phyloP scores from a whole-genome alignment of 306 rosid species.

The Crataegus laevigata region DNA sequence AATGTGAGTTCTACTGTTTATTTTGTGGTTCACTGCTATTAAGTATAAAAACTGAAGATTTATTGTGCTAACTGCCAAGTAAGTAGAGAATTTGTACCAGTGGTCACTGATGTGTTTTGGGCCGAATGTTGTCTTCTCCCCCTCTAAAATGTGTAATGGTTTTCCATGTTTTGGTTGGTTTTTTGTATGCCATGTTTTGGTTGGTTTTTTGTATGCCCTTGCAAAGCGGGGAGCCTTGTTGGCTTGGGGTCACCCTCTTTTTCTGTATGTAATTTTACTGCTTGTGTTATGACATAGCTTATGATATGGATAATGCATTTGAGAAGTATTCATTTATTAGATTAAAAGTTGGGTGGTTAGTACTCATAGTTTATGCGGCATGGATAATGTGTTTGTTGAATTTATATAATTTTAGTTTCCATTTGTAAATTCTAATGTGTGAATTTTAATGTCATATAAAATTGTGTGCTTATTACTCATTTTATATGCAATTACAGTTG shows the following conservation, averaged over 20 bases:
- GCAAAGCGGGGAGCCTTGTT: too few species aligned
- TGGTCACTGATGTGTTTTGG: neutral
- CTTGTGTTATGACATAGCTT: neutral
- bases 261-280: neutral
- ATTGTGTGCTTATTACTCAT: conserved; percentile 16
- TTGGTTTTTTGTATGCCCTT: too few species aligned
- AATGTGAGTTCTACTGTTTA: conserved; percentile 52
- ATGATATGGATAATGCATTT: neutral
- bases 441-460: neutral
- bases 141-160: too few species aligned
- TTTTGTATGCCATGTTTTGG: neutral
- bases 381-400: neutral
- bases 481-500: conserved; percentile 50
- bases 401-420: neutral
- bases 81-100: neutral
- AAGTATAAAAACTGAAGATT: neutral
- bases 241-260: too few species aligned
- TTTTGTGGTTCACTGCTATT: neutral
- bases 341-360: neutral
- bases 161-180: neutral
- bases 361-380: neutral
- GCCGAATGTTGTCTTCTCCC: neutral
- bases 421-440: neutral
- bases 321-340: neutral
- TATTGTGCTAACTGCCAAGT: neutral